A percentile compares a stretch with the other conserved stretches of the same genome.
These are phyloP conservation scores for Sporothrix schenckii DNA, from an alignment of 2,329 filamentous ascomycete genomes.

Conservation along the genomic window DNA sequence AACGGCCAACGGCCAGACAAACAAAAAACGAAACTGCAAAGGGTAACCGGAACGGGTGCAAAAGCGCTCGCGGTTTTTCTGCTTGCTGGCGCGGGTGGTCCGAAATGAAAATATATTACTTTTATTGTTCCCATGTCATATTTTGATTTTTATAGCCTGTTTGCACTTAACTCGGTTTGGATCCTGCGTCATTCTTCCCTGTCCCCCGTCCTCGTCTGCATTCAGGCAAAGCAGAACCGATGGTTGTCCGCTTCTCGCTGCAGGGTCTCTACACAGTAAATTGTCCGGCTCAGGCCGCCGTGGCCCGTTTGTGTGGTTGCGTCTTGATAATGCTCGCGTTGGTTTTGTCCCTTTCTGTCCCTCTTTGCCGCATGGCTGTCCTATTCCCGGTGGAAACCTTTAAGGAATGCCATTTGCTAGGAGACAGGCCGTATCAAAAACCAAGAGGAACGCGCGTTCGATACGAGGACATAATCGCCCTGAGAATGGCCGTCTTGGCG, in stretches of 20 bases:
- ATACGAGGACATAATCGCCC: background rate
- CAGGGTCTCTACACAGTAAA: constrained; percentile 11
- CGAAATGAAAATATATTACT: constrained; percentile 5
- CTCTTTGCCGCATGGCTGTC: too few relatives aligned
- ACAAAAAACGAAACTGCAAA: background rate
- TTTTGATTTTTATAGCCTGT: background rate
- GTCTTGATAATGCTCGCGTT: background rate
- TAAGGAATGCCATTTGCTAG: background rate
- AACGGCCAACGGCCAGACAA: background rate
- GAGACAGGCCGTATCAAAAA: background rate
- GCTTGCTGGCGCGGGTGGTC: background rate
- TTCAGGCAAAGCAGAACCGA: constrained; percentile 25
- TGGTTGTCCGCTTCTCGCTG: background rate
- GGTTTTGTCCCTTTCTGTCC: background rate
- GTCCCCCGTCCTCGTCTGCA: constrained; percentile 7
- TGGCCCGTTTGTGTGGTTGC: background rate
- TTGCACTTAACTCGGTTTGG: background rate
- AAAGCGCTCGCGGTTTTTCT: background rate
- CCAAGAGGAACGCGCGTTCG: constrained; percentile 17
- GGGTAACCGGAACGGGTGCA: background rate
- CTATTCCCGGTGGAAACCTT: background rate
- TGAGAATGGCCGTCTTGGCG: constrained; percentile 14
- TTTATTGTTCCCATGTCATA: background rate
- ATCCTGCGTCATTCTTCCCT: background rate
- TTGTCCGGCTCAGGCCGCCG: background rate